A percentile compares a stretch with the other conserved stretches of the same genome.
These are phyloP conservation scores for Chlamydomonas sphaeroides DNA, from an alignment of 139 green algal species.

Conservation along the genomic window DNA sequence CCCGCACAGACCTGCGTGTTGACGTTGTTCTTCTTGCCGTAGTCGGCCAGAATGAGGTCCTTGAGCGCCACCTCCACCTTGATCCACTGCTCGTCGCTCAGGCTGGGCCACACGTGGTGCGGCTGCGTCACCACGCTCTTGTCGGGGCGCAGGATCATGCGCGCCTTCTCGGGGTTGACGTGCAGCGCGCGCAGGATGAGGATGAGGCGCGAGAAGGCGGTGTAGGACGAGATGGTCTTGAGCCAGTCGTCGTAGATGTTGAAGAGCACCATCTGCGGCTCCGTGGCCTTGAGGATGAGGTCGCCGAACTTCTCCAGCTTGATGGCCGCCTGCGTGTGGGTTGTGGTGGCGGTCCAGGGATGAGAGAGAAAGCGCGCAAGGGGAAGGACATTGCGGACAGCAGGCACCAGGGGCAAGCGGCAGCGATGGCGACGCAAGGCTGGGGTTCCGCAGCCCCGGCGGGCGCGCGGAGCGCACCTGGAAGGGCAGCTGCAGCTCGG, in stretches of 20 bases:
- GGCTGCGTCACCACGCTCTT: conserved; percentile 95
- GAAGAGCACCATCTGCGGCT: conserved; percentile 99
- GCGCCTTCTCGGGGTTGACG: conserved; percentile 98
- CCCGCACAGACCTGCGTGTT: conserved; percentile 75
- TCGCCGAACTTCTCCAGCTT: conserved; percentile 99
- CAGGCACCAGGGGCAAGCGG: no score
- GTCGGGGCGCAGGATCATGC: conserved; percentile 97
- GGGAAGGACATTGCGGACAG: no score
- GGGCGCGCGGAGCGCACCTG: conserved; percentile 65
- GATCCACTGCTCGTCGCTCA: conserved; percentile 99
- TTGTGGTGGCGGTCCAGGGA: no score
- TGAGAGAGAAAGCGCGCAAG: no score
- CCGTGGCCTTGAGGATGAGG: conserved; percentile 94
- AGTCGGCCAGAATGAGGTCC: conserved; percentile 99
- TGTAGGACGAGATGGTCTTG: conserved; percentile 97
- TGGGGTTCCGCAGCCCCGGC: not conserved
- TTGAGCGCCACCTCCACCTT: conserved; percentile 97
- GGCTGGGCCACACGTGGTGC: conserved; percentile 98
- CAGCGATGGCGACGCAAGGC: no score
- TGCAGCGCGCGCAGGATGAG: conserved; percentile 98
- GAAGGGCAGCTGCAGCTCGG: conserved; percentile 99
- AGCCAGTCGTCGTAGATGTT: conserved; percentile 99
- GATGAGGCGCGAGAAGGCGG: conserved; percentile 97
- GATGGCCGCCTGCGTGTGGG: conserved; percentile 70
- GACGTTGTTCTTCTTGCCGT: conserved; percentile 99